These are phyloP conservation scores for Plasmodium inui DNA, from an alignment of 169 alveolate species.

Conservation along the genomic window DNA sequence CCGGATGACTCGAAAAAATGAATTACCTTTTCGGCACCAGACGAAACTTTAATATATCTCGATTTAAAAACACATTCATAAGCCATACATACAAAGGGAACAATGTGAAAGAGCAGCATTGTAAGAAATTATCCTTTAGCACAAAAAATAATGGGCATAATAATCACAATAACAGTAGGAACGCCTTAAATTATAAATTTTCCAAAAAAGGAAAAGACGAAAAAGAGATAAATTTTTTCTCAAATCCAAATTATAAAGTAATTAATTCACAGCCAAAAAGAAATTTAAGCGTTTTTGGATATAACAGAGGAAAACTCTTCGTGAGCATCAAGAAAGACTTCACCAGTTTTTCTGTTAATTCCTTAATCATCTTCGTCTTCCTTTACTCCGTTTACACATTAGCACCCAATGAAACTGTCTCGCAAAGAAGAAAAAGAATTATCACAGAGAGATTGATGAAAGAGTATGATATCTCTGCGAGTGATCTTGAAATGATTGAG, in stretches of 20 bases:
- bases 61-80: conserved; percentile 3
- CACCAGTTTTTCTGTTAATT: conserved; percentile 68
- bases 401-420: conserved; percentile 74
- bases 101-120: conserved; percentile 15
- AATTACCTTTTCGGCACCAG: background rate
- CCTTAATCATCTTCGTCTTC: conserved; percentile 67
- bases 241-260: conserved; percentile 33
- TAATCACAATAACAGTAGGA: background rate
- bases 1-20: conserved; percentile 19
- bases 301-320: conserved; percentile 71
- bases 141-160: conserved; percentile 12
- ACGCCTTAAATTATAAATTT: conserved; percentile 1
- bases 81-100: background rate
- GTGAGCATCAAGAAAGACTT: conserved; percentile 73
- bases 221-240: conserved; percentile 15
- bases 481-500: conserved; percentile 74
- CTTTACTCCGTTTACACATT: conserved; percentile 60
- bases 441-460: conserved; percentile 71
- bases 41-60: background rate
- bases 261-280: conserved; percentile 70
- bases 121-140: conserved; percentile 29
- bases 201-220: conserved; percentile 25
- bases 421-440: conserved; percentile 71
- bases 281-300: conserved; percentile 72
- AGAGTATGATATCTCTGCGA: conserved; percentile 60